These are phyloP conservation scores for Psidium guajava DNA, from an alignment of 345 rosid species.

Conservation along the genomic window DNA sequence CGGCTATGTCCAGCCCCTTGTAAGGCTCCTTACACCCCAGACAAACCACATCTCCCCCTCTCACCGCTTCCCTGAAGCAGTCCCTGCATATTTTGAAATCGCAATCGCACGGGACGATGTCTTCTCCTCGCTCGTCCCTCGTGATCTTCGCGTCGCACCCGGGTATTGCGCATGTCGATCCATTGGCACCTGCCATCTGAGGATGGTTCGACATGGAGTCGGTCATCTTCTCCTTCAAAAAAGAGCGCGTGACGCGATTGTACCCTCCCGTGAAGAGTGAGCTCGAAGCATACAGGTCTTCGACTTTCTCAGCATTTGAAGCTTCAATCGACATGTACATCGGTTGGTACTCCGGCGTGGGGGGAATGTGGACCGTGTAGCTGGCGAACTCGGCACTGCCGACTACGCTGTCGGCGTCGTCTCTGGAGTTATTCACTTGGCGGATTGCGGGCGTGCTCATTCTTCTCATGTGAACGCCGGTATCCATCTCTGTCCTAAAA, in stretches of 20 bases:
- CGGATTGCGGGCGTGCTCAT: constrained; percentile 1
- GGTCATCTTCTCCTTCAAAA: constrained; percentile 11
- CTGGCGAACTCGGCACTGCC: constrained; percentile 3
- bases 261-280: constrained; percentile 14
- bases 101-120: constrained; percentile 13
- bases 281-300: constrained; percentile 11
- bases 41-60: constrained; percentile 11
- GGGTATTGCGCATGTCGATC: constrained; percentile 8
- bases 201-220: constrained; percentile 5
- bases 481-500: neutral
- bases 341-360: constrained; percentile 9
- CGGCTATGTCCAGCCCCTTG: constrained; percentile 3
- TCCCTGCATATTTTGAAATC: constrained; percentile 18
- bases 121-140: constrained; percentile 13
- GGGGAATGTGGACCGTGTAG: constrained; percentile 11
- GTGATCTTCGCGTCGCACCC: constrained; percentile 19
- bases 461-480: constrained; percentile 2
- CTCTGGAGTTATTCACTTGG: neutral
- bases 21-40: constrained; percentile 19
- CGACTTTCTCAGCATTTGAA: constrained; percentile 7
- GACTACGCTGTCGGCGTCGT: neutral
- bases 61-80: constrained; percentile 10
- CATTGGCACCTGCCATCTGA: constrained; percentile 5
- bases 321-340: constrained; percentile 5
- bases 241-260: constrained; percentile 3